Evolutionary conservation across 2,329 filamentous ascomycete species (phyloP).

Genomic region (Trichoderma guizhouense): DNA sequence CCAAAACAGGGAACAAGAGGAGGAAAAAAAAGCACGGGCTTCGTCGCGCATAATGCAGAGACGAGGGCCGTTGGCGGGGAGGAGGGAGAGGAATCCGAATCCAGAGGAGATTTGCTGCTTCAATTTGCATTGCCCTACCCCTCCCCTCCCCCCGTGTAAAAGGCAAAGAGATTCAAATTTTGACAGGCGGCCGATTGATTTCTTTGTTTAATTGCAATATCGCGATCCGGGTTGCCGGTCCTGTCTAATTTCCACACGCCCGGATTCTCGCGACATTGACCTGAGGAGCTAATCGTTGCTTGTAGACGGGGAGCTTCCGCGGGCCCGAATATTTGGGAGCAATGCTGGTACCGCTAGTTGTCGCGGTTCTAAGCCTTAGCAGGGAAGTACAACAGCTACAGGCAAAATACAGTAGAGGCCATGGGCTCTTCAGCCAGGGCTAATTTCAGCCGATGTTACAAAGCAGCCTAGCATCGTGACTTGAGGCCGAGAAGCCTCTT

Average conservation of each 20-base stretch:
- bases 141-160: not conserved
- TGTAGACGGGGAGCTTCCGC: slow-evolving; percentile 11
- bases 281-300: slow-evolving; percentile 5
- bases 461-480: not conserved
- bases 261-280: not conserved
- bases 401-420: not conserved
- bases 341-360: not conserved
- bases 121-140: not conserved
- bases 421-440: not conserved
- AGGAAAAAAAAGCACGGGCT: not conserved
- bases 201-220: slow-evolving; percentile 6
- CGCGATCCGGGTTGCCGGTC: slow-evolving; percentile 9
- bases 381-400: not conserved
- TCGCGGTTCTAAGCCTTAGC: not conserved
- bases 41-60: not conserved
- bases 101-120: not conserved
- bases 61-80: not conserved
- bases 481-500: not conserved
- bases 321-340: slow-evolving; percentile 14
- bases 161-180: not conserved
- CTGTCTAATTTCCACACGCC: slow-evolving; percentile 17
- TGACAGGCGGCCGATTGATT: slow-evolving; percentile 1
- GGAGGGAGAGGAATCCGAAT: not conserved
- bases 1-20: not conserved
- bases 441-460: not conserved